These are phyloP conservation scores for Sugiyamaella valdiviana DNA, from an alignment of 805 yeast genomes.

Conservation along the genomic window DNA sequence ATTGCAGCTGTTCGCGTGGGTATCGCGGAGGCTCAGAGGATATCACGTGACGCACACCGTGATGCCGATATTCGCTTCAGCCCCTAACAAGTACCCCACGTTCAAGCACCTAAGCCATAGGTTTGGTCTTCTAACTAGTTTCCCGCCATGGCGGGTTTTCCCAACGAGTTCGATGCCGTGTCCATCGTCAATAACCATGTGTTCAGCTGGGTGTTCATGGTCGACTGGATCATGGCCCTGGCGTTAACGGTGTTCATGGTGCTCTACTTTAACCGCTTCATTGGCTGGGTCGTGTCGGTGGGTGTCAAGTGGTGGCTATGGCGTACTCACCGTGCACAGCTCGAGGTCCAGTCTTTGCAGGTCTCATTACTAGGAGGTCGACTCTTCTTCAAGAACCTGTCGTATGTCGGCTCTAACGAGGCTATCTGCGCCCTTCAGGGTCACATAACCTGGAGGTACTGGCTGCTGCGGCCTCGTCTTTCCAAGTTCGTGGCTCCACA, in stretches of 20 bases:
- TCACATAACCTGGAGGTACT: constrained; percentile 83
- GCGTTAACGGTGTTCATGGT: constrained; percentile 55
- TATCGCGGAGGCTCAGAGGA: too few relatives aligned
- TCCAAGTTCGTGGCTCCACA: constrained; percentile 20
- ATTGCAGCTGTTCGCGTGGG: too few relatives aligned
- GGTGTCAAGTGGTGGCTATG: constrained; percentile 52
- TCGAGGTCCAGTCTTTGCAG: constrained; percentile 68
- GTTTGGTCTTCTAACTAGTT: neutral
- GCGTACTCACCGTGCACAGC: constrained; percentile 50
- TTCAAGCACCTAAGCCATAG: too few relatives aligned
- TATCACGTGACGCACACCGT: too few relatives aligned
- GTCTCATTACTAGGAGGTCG: constrained; percentile 80
- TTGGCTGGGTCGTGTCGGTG: constrained; percentile 55
- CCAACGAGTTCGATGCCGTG: constrained; percentile 11
- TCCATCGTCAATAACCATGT: constrained; percentile 27
- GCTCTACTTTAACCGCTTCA: constrained; percentile 68
- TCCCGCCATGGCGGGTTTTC: neutral
- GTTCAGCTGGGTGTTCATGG: constrained; percentile 68
- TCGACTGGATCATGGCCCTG: constrained; percentile 71
- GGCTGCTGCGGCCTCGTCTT: constrained; percentile 52
- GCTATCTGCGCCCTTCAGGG: constrained; percentile 67
- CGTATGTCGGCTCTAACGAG: constrained; percentile 66
- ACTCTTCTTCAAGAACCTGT: constrained; percentile 66
- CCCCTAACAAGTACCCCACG: neutral
- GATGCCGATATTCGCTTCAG: too few relatives aligned